These are phyloP conservation scores for Detonula confervacea DNA, from an alignment of 352 stramenopile species.

Conservation along the genomic window DNA sequence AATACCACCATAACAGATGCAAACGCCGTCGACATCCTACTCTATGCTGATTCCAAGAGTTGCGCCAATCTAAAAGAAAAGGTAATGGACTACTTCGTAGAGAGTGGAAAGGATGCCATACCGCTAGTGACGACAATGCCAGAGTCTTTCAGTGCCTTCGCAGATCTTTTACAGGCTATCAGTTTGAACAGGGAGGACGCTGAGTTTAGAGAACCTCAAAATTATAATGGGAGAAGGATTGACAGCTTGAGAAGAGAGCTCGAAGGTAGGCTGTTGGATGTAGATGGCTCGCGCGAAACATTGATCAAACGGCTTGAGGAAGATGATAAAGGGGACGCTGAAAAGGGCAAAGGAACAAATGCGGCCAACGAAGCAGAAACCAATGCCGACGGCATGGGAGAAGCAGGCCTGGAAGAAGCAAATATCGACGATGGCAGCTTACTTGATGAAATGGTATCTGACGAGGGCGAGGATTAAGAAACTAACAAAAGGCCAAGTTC, in stretches of 20 bases:
- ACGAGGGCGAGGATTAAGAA: not conserved
- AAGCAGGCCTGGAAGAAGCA: too few species aligned
- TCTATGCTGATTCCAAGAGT: slow-evolving; percentile 7
- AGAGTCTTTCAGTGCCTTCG: not conserved
- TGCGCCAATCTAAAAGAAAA: slow-evolving; percentile 3
- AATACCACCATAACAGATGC: not conserved
- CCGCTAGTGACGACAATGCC: not conserved
- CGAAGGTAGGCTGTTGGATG: not conserved
- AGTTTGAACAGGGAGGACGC: not conserved
- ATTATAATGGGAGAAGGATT: slow-evolving; percentile 4
- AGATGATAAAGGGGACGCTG: slow-evolving; percentile 87
- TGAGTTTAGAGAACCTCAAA: not conserved
- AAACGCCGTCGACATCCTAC: not conserved
- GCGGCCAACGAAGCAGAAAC: not conserved
- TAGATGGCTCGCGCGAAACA: slow-evolving; percentile 17
- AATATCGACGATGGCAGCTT: not conserved
- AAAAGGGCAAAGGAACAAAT: not conserved
- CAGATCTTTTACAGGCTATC: not conserved
- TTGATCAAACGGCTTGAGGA: slow-evolving; percentile 82
- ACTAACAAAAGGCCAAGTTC: too few species aligned
- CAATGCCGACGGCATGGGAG: too few species aligned
- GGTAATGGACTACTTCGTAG: not conserved
- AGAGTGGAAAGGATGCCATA: slow-evolving; percentile 4
- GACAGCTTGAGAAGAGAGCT: not conserved
- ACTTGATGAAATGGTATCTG: too few species aligned